Evolutionary conservation across 164 flowering plant genomes (phyloP), one percentile per base, ranked within the genome.

Genomic region (Santalum album): DNA sequence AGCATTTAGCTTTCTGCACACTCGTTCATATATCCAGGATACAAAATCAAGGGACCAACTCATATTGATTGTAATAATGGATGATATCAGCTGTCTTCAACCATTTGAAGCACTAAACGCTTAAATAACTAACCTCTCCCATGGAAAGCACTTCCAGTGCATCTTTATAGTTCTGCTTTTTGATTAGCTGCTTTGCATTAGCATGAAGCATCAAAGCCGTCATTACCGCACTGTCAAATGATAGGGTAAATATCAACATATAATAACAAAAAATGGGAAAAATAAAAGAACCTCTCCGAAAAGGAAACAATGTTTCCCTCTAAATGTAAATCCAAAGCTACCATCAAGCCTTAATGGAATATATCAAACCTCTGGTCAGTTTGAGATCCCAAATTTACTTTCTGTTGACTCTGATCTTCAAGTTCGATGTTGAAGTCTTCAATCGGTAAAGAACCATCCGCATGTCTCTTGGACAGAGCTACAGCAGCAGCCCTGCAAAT

Each of bases 121-220:
- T n/a, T 32, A 32, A 59, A 24, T 24, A 27, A 71, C 85, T 62
- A 19, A 87, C 98, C 91, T 92, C 98, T 49, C 91, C 96, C 96
- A 86, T 92, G 43, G 69, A 48, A 27, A 92, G 96, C 59, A 92
- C 96, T 77, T 86, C 94, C 25, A 92, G 51, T 52, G 98, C 96
- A 72, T 92, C 96, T 70, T 77, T 75, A 49, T 72, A 92, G 62
- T 70, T 67, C 53, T 78, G 59, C 54, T 35, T 73, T 42, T 61
- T 71, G 2, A 92, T 76, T 15, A 92, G 72, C 48, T 64, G 71
- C 63, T 83, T 92, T 22, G 74, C 96, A 54, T 75, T 84, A 59
- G 82, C 54, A 67, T 89, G 96, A 67, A 92, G 84, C 95, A 92
- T 86, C 69, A 92, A 68, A 23, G 96, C 98, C 98, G 83, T 89